Base-by-base conservation (phyloP, 2,329 filamentous ascomycete genomes). In the Penicillium concentricum region DNA sequence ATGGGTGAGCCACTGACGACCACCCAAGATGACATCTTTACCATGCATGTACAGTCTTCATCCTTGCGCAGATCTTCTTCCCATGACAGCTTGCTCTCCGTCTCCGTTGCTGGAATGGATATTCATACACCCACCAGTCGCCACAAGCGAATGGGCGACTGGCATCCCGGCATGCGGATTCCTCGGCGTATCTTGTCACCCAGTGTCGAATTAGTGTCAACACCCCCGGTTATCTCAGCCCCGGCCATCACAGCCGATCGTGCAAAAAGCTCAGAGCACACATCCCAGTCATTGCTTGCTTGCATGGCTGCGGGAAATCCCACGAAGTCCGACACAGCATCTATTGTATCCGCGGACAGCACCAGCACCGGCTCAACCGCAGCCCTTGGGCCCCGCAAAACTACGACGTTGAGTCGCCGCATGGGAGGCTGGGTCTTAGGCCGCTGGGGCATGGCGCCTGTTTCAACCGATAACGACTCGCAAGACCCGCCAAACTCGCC, bases 1-100 rank as follows among this genome's bases (percentile, higher is more conserved):
- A 34, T 57, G 34, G 56, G 48, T 9, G 52, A 57, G 8, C 59
- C 61, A 22, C 41, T 57, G 16, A 37, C 58, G 32, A 49, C 60
- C 7, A 42, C 51, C 22, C 60, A 64, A 5, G 68, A 67, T 51
- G 60, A 70, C 3, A 65, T 71, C 16, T 64, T 66, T 20, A 54
- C 51, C 15, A 54, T 63, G 24, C 58, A 63, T 18, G 57, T 63
- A 28, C 67, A 64, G 41, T 68, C 63, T 73, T 78, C 76, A 51
- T 73, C 74, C 2, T 74, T 92, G 4, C 88, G 85, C 39, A 87
- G 88, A 32, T 82, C 86, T 3, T 71, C 86, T 2, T 96, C 92
- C 1, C 91, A 96, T 65, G 92, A 97, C 71, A 96, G 91, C 18
- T 87, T 97, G 59, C 84, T 97, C 64, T 97, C 92, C 0, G 83